Conservation (phyloP, 2,329 filamentous ascomycete species). For the Cercospora janseana region DNA sequence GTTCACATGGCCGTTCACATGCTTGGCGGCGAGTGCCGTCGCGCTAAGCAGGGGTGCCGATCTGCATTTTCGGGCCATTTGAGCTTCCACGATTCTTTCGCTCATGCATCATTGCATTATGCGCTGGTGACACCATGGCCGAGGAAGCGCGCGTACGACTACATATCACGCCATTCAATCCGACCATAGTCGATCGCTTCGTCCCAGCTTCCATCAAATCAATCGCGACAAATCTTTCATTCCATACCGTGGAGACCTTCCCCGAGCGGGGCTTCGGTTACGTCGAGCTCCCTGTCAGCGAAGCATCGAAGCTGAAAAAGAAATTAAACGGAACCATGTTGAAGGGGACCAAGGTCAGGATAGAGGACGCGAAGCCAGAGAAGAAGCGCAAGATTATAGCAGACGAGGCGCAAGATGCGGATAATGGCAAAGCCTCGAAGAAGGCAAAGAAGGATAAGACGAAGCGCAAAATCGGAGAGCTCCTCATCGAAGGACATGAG, state of each 20-base stretch:
- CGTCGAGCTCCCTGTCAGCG: slow-evolving; percentile 73
- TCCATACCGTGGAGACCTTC: slow-evolving; percentile 79
- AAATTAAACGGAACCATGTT: slow-evolving; percentile 85
- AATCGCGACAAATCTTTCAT: slow-evolving; percentile 77
- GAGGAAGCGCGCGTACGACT: slow-evolving; percentile 52
- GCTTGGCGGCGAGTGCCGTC: slow-evolving; percentile 1
- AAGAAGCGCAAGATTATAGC: slow-evolving; percentile 45
- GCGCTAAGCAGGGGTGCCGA: slow-evolving; percentile 6
- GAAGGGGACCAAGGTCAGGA: slow-evolving; percentile 77
- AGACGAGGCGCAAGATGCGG: slow-evolving; percentile 29
- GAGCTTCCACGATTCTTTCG: background rate
- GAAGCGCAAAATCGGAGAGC: slow-evolving; percentile 46
- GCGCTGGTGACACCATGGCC: slow-evolving; percentile 10
- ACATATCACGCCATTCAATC: slow-evolving; percentile 83
- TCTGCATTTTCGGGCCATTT: slow-evolving; percentile 6
- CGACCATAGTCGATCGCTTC: slow-evolving; percentile 69
- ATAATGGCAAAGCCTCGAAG: slow-evolving; percentile 54
- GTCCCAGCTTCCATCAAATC: slow-evolving; percentile 66
- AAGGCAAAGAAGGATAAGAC: slow-evolving; percentile 55
- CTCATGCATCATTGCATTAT: slow-evolving; percentile 5
- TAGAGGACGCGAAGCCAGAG: slow-evolving; percentile 74
- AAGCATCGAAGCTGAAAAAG: slow-evolving; percentile 86
- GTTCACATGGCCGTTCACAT: slow-evolving; percentile 12
- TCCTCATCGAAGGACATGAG: slow-evolving; percentile 64
- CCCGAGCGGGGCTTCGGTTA: slow-evolving; percentile 90